Evolutionary conservation across 805 yeast species (phyloP), one percentile per base, ranked within the genome.

Genomic region (Komagataella phaffii): DNA sequence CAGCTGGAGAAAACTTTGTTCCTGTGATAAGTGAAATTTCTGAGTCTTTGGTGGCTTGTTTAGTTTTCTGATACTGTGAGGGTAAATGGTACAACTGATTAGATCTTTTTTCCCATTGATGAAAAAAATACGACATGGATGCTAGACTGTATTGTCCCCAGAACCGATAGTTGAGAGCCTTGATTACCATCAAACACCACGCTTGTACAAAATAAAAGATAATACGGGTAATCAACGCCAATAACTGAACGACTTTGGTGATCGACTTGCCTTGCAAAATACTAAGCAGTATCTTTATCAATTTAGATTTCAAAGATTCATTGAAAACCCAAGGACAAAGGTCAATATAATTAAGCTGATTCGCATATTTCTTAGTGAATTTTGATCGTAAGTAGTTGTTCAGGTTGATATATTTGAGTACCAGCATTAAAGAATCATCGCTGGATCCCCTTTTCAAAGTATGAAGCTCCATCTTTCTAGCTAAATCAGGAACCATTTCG

Each of bases 61-160:
- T 59, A 24, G 83, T 73, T 48, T 81, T 76, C 49, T 80, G 62
- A 58, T 85, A 87, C 61, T 90, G 97, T 2, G 78, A 72, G 0
- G 97, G 97, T 58, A 89, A 78, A 59, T 78, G 83, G 57, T 86
- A 78, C 14, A 88, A 63, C 58, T 90, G 96, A 55, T 80, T 83
- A 12, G 86, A 66, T 47, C 96, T 67, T 24, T 88, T 67, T 61
- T 88, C 95, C 1, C 89, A 68, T 62, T 91, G 98, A 58, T 81
- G 81, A 3, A 88, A 81, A 1, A 85, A 75, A 2, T 82, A 83
- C 14, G 87, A 83, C 0, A 71, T 48, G 17, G 70, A 71, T 23
- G 70, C 67, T 6, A 72, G 60, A 44, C 64, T 66, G 6, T 52
- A 30, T 10, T 30, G 40, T 14, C 40, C 14, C n/a, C 40, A 30